Evolutionary conservation across 2,329 filamentous ascomycete genomes (phyloP).

Genomic region (Trichoderma oligosporum): DNA sequence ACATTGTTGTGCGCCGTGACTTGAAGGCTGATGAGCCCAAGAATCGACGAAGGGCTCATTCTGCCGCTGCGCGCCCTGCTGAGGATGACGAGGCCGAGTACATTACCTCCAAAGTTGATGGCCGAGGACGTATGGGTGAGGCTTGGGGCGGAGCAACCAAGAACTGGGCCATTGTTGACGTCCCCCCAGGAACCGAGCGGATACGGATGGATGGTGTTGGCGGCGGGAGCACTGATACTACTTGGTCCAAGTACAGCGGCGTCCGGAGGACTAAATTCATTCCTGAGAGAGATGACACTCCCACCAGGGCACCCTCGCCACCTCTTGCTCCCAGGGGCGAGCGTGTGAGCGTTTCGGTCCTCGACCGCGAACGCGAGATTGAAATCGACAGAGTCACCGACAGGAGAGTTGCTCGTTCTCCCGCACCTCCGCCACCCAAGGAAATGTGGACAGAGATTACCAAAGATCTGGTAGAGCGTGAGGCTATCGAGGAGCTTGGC

Average conservation of each 20-base stretch:
- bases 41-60: constrained; percentile 48
- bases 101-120: constrained; percentile 52
- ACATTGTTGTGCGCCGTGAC: constrained; percentile 61
- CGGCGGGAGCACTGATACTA: constrained; percentile 70
- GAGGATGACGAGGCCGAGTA: constrained; percentile 61
- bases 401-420: constrained; percentile 40
- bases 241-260: constrained; percentile 76
- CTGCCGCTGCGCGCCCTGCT: constrained; percentile 43
- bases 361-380: constrained; percentile 45
- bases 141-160: constrained; percentile 69
- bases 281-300: constrained; percentile 56
- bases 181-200: constrained; percentile 76
- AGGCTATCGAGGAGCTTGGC: constrained; percentile 78
- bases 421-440: constrained; percentile 44
- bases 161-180: constrained; percentile 78
- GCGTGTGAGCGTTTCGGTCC: constrained; percentile 45
- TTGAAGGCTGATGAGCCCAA: constrained; percentile 42
- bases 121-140: constrained; percentile 66
- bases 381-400: constrained; percentile 57
- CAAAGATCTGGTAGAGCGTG: constrained; percentile 80
- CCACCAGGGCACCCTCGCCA: constrained; percentile 23
- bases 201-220: constrained; percentile 79
- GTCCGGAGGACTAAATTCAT: constrained; percentile 71
- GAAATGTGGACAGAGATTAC: constrained; percentile 97
- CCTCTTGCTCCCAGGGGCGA: constrained; percentile 34